These are phyloP conservation scores for Annulohypoxylon truncatum DNA, from an alignment of 2,329 filamentous ascomycete genomes.

Conservation along the genomic window DNA sequence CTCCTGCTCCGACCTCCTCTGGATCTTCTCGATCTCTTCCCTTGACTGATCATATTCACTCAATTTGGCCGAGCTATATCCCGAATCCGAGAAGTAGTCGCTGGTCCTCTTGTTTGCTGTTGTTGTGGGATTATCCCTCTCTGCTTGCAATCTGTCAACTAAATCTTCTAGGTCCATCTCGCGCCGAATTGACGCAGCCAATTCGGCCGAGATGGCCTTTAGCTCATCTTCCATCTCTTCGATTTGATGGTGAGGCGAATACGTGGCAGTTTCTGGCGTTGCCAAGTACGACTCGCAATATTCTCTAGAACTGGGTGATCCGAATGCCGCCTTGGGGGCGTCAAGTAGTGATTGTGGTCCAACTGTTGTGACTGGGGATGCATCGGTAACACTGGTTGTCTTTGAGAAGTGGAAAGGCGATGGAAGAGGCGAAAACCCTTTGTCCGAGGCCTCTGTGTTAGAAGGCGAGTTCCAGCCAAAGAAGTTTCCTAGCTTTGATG, in stretches of 20 bases:
- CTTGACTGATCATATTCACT: constrained; percentile 72
- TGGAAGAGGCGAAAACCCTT: constrained; percentile 59
- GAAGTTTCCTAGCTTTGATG: constrained; percentile 62
- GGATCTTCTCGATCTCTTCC: constrained; percentile 83
- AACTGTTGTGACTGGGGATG: constrained; percentile 54
- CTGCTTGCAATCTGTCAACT: constrained; percentile 86
- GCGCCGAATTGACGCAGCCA: constrained; percentile 90
- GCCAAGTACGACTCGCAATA: constrained; percentile 65
- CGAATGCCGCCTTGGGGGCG: constrained; percentile 55
- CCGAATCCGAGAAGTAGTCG: constrained; percentile 98
- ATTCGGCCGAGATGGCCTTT: constrained; percentile 90
- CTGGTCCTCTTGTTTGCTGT: constrained; percentile 79
- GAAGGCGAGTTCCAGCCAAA: constrained; percentile 66
- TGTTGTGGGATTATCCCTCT: constrained; percentile 69
- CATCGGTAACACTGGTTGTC: constrained; percentile 55
- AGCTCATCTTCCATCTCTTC: constrained; percentile 95
- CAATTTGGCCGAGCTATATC: constrained; percentile 84
- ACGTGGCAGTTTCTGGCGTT: constrained; percentile 58
- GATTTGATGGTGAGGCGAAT: constrained; percentile 66
- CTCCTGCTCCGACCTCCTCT: constrained; percentile 88
- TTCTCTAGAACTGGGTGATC: constrained; percentile 57
- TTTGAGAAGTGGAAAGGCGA: constrained; percentile 62
- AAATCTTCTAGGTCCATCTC: constrained; percentile 98
- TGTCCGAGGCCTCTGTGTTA: constrained; percentile 63
- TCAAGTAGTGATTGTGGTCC: constrained; percentile 53